phyloP scores from a whole-genome alignment of 2,329 filamentous ascomycete species.

The Sporothrix luriei region DNA sequence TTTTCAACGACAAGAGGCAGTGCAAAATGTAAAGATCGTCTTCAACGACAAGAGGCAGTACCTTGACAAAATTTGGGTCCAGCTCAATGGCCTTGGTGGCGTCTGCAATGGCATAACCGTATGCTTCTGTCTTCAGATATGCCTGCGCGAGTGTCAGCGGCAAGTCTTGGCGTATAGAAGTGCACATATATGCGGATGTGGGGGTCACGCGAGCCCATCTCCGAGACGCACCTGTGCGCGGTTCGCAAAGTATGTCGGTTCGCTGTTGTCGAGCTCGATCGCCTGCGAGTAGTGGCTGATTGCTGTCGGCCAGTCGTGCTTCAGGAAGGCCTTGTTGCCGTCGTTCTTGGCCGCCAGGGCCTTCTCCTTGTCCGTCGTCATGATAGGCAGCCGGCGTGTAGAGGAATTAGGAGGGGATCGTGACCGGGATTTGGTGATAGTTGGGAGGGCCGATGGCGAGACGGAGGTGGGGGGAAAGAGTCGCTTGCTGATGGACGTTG shows the following conservation, averaged over 20 bases:
- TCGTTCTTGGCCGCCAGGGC: slow-evolving; percentile 86
- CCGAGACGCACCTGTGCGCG: slow-evolving; percentile 74
- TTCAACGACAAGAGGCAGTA: slow-evolving; percentile 44
- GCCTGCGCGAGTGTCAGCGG: slow-evolving; percentile 60
- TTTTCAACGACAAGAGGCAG: slow-evolving; percentile 30
- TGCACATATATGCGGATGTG: background rate
- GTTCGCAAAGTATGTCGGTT: slow-evolving; percentile 92
- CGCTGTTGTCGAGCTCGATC: slow-evolving; percentile 78
- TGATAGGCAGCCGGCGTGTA: slow-evolving; percentile 27
- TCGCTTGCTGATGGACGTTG: background rate
- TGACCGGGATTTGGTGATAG: background rate
- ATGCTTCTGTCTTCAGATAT: slow-evolving; percentile 93
- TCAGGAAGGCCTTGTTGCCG: slow-evolving; percentile 89
- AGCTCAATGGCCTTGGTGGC: slow-evolving; percentile 89
- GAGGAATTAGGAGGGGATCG: background rate
- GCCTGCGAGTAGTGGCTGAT: slow-evolving; percentile 84
- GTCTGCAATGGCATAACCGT: slow-evolving; percentile 88
- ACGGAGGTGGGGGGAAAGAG: background rate
- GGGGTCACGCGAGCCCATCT: no score
- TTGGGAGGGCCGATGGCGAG: background rate
- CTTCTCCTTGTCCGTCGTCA: slow-evolving; percentile 57
- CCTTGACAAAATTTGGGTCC: slow-evolving; percentile 86
- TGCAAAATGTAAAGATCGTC: slow-evolving; percentile 30
- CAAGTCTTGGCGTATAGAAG: background rate
- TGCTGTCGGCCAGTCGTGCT: slow-evolving; percentile 82